phyloP scores from a whole-genome alignment of 2,329 filamentous ascomycete species.

The Thermomyces lanuginosus region DNA sequence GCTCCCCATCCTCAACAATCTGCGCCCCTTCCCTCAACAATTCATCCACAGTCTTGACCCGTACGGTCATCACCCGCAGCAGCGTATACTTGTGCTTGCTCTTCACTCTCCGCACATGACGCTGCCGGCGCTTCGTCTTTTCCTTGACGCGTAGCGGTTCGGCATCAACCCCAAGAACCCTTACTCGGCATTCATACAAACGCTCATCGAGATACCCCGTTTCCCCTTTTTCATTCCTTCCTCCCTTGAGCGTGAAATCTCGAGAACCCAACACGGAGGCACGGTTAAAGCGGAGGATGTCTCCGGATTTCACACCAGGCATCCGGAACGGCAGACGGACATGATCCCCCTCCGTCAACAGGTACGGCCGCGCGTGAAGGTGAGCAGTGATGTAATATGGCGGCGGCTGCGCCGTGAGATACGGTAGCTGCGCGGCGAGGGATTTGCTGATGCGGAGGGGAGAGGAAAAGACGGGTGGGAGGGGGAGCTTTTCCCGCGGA shows the following conservation, averaged over 20 bases:
- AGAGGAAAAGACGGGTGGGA: constrained; percentile 20
- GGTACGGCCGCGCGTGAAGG: constrained; percentile 34
- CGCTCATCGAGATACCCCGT: constrained; percentile 66
- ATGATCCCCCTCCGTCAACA: constrained; percentile 47
- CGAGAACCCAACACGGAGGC: constrained; percentile 68
- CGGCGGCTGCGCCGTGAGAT: constrained; percentile 27
- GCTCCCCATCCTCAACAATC: constrained; percentile 15
- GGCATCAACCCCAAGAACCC: constrained; percentile 68
- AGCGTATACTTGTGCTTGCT: constrained; percentile 89
- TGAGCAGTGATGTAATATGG: constrained; percentile 34
- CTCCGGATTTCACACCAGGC: constrained; percentile 60
- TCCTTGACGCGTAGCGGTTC: constrained; percentile 62
- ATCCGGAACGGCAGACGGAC: constrained; percentile 67
- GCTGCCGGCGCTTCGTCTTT: constrained; percentile 63
- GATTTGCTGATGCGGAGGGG: constrained; percentile 27
- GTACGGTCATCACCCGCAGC: constrained; percentile 66
- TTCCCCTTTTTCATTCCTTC: no score
- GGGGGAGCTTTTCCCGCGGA: constrained; percentile 18
- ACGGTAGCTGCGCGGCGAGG: constrained; percentile 27
- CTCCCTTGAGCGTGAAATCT: constrained; percentile 78
- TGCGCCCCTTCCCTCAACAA: constrained; percentile 30
- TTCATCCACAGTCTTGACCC: constrained; percentile 43
- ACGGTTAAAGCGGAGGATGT: constrained; percentile 74
- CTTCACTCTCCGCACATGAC: constrained; percentile 53
- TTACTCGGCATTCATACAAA: constrained; percentile 70